These are phyloP conservation scores for Aurifilum marmelostoma DNA, from an alignment of 2,329 filamentous ascomycete genomes.

Conservation along the genomic window DNA sequence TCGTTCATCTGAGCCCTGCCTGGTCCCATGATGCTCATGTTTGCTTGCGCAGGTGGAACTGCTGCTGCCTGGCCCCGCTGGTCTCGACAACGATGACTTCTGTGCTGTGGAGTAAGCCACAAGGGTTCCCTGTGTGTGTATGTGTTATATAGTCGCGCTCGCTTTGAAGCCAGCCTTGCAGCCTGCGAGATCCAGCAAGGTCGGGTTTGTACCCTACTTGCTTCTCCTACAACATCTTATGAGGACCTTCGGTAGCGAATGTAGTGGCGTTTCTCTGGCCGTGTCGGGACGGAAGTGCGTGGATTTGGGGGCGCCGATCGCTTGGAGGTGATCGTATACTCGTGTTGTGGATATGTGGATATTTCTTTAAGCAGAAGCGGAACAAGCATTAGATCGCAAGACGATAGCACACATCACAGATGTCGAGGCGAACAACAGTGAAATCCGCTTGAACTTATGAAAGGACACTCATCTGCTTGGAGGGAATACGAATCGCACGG, in stretches of 20 bases:
- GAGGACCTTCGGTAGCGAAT: too few species aligned
- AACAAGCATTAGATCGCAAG: not conserved
- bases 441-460: not conserved
- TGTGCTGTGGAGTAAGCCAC: not conserved
- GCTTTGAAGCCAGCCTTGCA: too few species aligned
- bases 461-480: not conserved
- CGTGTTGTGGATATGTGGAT: too few species aligned
- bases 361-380: not conserved
- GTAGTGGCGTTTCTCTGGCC: too few species aligned
- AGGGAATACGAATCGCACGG: too few species aligned
- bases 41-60: not conserved
- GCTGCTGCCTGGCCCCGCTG: not conserved
- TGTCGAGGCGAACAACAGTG: not conserved
- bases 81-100: not conserved
- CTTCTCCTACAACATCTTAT: too few species aligned
- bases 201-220: too few species aligned
- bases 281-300: too few species aligned
- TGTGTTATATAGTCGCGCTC: conserved; percentile 8
- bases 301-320: too few species aligned
- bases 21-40: not conserved
- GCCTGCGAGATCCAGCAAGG: too few species aligned
- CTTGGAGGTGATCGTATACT: too few species aligned
- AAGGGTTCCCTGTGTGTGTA: not conserved
- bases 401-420: not conserved
- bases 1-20: not conserved